Base-by-base conservation (phyloP, 2,329 filamentous ascomycete species). In the Clarireedia homoeocarpa region DNA sequence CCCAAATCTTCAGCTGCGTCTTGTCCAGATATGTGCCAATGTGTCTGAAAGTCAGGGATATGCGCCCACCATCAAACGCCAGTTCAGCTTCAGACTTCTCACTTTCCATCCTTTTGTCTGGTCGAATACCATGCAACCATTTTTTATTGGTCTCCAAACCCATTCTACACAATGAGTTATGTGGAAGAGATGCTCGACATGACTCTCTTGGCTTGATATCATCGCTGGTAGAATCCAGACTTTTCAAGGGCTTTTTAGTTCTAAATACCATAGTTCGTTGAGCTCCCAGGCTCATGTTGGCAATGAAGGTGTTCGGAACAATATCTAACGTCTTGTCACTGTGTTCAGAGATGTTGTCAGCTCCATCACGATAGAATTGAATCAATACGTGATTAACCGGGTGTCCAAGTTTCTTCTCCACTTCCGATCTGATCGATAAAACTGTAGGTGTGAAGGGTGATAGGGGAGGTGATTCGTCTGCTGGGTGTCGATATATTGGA, bases 271-370 rank as follows among this genome's bases (percentile, higher is more conserved):
- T 96, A 2, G 84, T 91, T 53, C 94, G 80, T 72, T 95, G 85
- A 0, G 92, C 91, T 1, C 94, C 94, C 6, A n/a, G 97, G 79
- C 90, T 96, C 50, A 96, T 83, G 67, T 97, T 99, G 62, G 91
- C 90, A 62, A 99, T 95, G 58, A 79, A 91, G 24, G 88, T 94
- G 4, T 79, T 84, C 26, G 80, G 82, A 12, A 83, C 84, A 56
- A 99, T 94, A 69, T 99, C 94, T 24, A 99, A 76, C 0, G 92
- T 96, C 73, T 99, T 99, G 70, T 99, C 94, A 40, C 90, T 95
- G 68, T 99, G 94, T 69, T 99, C 94, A 0, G 89, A 94, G 60
- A 99, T 99, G 69, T 90, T 90, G 71, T 99, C 94, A 48, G 82
- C 83, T 2, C 92, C 89, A 63, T 81, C 80, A n/a, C 94, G 88